Percentiles rank a stretch among this genome's conserved stretches.
Conservation (phyloP, 2,329 filamentous ascomycete genomes). For the Ambrosiella xylebori region DNA sequence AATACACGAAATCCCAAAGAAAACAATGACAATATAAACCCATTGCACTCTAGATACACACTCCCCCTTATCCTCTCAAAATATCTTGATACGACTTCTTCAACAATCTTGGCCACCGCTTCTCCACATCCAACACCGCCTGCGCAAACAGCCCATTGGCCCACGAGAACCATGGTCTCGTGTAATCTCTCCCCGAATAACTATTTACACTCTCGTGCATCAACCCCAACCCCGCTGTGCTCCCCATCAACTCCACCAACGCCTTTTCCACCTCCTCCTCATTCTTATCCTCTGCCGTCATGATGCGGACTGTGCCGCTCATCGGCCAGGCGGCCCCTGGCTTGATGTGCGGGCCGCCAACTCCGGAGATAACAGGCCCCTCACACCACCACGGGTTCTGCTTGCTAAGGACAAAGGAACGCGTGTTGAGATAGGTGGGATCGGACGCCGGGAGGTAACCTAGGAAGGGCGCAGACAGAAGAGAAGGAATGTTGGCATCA, state of each 20-base stretch:
- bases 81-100: conserved; percentile 28
- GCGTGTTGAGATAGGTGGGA: conserved; percentile 58
- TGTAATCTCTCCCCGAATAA: conserved; percentile 20
- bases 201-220: conserved; percentile 30
- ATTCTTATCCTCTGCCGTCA: conserved; percentile 24
- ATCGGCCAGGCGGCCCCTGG: conserved; percentile 39
- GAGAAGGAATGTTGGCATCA: conserved; percentile 52
- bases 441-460: conserved; percentile 43
- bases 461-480: conserved; percentile 47
- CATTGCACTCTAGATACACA: background rate
- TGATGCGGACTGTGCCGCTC: conserved; percentile 34
- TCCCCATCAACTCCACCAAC: conserved; percentile 24
- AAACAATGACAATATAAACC: background rate
- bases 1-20: background rate
- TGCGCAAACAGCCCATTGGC: conserved; percentile 78
- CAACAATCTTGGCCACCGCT: conserved; percentile 52
- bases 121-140: conserved; percentile 58
- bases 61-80: conserved; percentile 8
- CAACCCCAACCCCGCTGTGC: conserved; percentile 26
- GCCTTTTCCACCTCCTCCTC: conserved; percentile 22
- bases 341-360: conserved; percentile 54
- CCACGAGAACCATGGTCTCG: conserved; percentile 46
- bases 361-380: conserved; percentile 49
- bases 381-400: conserved; percentile 65
- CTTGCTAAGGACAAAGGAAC: conserved; percentile 57